Conservation (phyloP, 208 protist species). For the Wallacemonas sp. region DNA sequence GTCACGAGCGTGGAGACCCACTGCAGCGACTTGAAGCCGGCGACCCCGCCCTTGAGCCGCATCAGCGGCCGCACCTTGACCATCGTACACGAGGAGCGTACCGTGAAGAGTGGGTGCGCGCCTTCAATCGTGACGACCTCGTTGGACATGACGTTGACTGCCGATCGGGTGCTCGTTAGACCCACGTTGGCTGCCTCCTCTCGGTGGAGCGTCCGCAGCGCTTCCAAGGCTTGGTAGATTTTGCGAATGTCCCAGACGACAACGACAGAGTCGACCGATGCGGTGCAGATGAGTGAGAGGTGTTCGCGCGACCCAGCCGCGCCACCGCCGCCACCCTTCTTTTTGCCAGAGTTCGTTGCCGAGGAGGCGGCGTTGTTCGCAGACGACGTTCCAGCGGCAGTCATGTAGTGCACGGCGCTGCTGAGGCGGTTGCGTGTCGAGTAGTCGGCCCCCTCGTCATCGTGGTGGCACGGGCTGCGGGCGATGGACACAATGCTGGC, state of each 20-base stretch:
- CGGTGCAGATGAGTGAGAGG: constrained; percentile 80
- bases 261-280: constrained; percentile 78
- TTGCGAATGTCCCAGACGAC: constrained; percentile 83
- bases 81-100: constrained; percentile 71
- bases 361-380: not conserved
- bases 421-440: constrained; percentile 54
- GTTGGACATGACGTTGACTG: constrained; percentile 19
- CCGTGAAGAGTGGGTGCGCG: constrained; percentile 16
- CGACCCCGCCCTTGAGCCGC: constrained; percentile 78
- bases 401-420: constrained; percentile 33
- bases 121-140: constrained; percentile 72
- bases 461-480: constrained; percentile 68
- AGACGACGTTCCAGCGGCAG: constrained; percentile 9
- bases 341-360: constrained; percentile 15
- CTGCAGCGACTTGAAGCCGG: constrained; percentile 61
- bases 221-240: constrained; percentile 75
- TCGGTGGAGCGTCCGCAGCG: constrained; percentile 20
- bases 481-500: constrained; percentile 65
- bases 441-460: constrained; percentile 36
- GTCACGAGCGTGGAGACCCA: constrained; percentile 79
- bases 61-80: constrained; percentile 79
- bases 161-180: not conserved
- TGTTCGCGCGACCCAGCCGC: constrained; percentile 44
- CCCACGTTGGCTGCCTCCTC: not conserved
- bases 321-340: constrained; percentile 8